Base-by-base conservation (phyloP, 306 rosid genomes). In the Potentilla sterilis region DNA sequence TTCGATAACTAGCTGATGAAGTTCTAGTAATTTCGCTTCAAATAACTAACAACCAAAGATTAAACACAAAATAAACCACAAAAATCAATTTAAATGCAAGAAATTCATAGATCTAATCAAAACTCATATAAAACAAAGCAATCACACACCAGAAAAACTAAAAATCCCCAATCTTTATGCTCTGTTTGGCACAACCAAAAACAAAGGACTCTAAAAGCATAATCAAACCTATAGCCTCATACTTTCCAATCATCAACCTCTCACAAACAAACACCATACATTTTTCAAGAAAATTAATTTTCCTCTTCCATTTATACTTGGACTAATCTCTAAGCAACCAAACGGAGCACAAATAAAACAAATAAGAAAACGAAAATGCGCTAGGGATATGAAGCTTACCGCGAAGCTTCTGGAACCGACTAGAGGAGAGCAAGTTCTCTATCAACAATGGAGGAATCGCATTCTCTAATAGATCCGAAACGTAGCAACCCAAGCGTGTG, bases 381-480 rank as follows among this genome's bases (percentile, higher is more conserved):
- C 14, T 18, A 13, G 16, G 14, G 69, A 64, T 44, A 54, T 9
- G 19, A 9, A 34, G 57, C 11, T 44, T 41, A 12, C 77, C 24
- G 40, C 41, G 43, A 57, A 73, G 54, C 48, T 73, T 73, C 77
- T 73, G 54, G 68, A 42, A 73, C 46, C 76, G 10, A 37, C 1
- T 28, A 51, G 67, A 71, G 35, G n/a, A 72, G 63, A 59, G 34
- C 16, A 41, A 66, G 66, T 40, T 72, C 68, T 80, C 72, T 72
- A 22, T 85, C 55, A 84, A 75, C 83, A 76, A 74, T 18, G 48
- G 83, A 80, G 48, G 77, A 61, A 67, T 32, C 59, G 32, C 70
- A 86, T 43, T 76, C 48, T 24, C 75, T 83, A 46, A 73, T 79
- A 80, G 91, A 91, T 85, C 82, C 87, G 70, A 78, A 52, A 79